Evolutionary conservation across 2,329 filamentous ascomycete species (phyloP).

Genomic region (Cadophora gregata): DNA sequence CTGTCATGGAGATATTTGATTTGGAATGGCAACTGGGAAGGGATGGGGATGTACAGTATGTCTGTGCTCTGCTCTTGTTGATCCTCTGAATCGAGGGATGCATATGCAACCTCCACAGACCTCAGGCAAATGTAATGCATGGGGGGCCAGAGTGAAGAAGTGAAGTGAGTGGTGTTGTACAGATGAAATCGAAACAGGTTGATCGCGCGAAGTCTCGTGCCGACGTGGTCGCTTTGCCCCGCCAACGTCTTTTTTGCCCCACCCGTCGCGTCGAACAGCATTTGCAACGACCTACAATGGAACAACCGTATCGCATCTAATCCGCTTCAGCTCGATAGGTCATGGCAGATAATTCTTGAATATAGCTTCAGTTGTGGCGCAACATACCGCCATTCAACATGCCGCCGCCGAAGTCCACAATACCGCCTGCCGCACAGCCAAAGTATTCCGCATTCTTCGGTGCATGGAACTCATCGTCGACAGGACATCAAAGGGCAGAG

Average conservation of each 20-base stretch:
- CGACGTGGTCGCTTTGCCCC: not conserved
- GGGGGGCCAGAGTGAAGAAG: not conserved
- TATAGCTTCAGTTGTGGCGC: not conserved
- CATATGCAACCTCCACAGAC: constrained; percentile 5
- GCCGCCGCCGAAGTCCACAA: constrained; percentile 34
- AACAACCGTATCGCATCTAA: not conserved
- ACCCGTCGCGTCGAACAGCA: constrained; percentile 16
- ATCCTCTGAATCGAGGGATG: not conserved
- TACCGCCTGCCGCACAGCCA: constrained; percentile 45
- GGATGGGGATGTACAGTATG: constrained; percentile 6
- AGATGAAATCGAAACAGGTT: not conserved
- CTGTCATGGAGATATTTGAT: not conserved
- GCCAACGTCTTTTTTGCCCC: constrained; percentile 14
- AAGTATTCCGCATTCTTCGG: constrained; percentile 59
- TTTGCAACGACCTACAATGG: not conserved
- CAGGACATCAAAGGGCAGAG: constrained; percentile 81
- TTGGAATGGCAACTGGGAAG: not conserved
- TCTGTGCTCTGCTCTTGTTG: not conserved
- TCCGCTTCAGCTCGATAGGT: not conserved
- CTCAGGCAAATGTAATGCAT: not conserved
- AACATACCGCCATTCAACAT: constrained; percentile 25
- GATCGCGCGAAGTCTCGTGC: not conserved
- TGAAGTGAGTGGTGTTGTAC: constrained; percentile 9
- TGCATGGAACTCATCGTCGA: constrained; percentile 75
- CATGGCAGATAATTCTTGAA: not conserved